Evolutionary conservation across 768 basidiomycete genomes (phyloP), one percentile per base, ranked within the genome.

Genomic region (Kondoa subrosea): DNA sequence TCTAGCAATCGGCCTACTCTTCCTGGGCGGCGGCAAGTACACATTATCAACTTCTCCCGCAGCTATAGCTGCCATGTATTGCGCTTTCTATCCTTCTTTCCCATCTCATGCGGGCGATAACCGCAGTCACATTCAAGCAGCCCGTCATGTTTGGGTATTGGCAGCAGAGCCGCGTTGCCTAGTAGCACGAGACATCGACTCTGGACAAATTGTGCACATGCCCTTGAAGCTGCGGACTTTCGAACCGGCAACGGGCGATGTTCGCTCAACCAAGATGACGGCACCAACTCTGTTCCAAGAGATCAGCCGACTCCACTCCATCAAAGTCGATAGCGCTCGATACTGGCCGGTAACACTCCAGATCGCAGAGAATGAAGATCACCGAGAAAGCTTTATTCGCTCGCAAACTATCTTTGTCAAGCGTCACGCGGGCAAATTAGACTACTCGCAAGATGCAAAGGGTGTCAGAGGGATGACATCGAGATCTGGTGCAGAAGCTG

Each of bases 261-360:
- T 79, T 15, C 84, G 85, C n/a, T 82, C 84, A 16, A 85, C 86
- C 1, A 86, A 87, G 71, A 80, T 95, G 60, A 90, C 92, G 67
- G 88, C 91, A 0, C 95, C 95, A 0, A 93, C 93, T 0, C 82
- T 97, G 2, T 87, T 95, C 69, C 91, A 91, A 0, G 87, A 92
- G 70, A 83, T 96, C 70, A 85, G 88, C 74, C 84, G 82, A 67
- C 80, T 97, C 16, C 78, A 85, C 59, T 86, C 88, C 2, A 86
- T 99, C 72, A 81, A 87, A 59, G 85, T 92, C 27, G 91, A 96
- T 73, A 95, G 89, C 0, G 91, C 91, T 17, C 84, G 95, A 3
- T 97, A 99, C 76, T 95, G 90, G 89, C 87, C 91, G 0, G 87
- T 92, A 77, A 85, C 85, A 68, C 82, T 96, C 34, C 87, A 92